Conservation (phyloP, 2,329 filamentous ascomycete species). For the Pseudopyrenochaeta lycopersici region DNA sequence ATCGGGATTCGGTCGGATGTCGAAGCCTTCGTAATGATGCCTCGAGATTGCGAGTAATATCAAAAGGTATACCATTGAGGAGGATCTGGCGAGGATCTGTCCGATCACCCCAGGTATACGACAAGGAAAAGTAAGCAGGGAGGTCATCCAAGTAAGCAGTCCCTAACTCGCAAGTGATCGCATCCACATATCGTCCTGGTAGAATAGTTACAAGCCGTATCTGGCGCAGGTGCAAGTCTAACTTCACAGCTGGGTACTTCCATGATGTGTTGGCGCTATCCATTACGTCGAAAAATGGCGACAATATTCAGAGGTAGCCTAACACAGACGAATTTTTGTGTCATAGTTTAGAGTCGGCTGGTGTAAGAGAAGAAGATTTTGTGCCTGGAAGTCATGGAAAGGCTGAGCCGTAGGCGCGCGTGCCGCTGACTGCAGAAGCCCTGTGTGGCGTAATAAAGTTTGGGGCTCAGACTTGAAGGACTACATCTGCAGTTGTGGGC, state of each 20-base stretch:
- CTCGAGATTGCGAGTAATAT: neutral
- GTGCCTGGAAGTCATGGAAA: too few species aligned
- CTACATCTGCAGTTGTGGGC: too few species aligned
- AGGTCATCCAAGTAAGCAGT: neutral
- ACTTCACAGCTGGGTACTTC: neutral
- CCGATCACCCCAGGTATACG: slow-evolving; percentile 1
- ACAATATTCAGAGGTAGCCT: too few species aligned
- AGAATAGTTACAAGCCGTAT: neutral
- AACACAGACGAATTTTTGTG: too few species aligned
- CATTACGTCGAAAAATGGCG: too few species aligned
- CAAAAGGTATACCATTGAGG: neutral
- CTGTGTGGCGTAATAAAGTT: too few species aligned
- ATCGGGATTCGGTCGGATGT: neutral
- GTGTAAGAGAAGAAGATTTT: too few species aligned
- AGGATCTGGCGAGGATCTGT: neutral
- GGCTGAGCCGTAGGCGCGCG: too few species aligned
- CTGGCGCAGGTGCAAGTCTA: neutral
- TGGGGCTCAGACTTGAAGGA: too few species aligned
- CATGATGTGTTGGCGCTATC: neutral
- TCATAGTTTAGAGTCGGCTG: too few species aligned
- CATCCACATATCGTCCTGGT: neutral
- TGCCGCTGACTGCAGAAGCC: too few species aligned
- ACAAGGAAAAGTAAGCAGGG: slow-evolving; percentile 1
- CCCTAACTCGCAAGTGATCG: neutral
- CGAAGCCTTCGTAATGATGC: slow-evolving; percentile 2